Conservation (phyloP, 1,139 yeast species). For the Zygosaccharomyces pseudobailii region DNA sequence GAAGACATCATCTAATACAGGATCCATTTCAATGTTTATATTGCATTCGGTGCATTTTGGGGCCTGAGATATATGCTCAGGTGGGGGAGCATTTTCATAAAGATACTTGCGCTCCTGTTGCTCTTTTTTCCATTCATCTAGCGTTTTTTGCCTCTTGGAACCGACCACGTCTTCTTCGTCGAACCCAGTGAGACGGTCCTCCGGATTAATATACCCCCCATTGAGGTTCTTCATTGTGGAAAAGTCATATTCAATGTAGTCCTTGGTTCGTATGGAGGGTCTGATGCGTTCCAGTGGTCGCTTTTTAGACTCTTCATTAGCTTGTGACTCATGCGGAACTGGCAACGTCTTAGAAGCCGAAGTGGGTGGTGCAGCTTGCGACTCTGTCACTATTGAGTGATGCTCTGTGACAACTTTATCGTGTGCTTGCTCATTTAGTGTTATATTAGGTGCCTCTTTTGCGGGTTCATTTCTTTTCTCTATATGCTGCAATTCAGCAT, state of each 20-base stretch:
- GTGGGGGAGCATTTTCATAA: conserved; percentile 58
- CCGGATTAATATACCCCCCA: conserved; percentile 73
- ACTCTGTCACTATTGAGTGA: neutral
- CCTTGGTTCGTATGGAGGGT: conserved; percentile 47
- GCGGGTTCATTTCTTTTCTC: conserved; percentile 28
- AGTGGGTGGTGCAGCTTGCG: conserved; percentile 1
- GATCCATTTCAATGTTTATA: conserved; percentile 70
- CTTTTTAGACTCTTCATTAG: conserved; percentile 4
- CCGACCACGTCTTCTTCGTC: conserved; percentile 26
- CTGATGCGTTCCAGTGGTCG: conserved; percentile 24
- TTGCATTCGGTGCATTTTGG: conserved; percentile 82
- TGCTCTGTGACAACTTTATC: conserved; percentile 22
- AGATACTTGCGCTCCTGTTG: conserved; percentile 40
- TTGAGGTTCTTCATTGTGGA: conserved; percentile 82
- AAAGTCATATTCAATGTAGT: conserved; percentile 89
- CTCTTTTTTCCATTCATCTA: conserved; percentile 76
- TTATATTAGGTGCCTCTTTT: conserved; percentile 35
- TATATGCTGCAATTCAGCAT: conserved; percentile 19
- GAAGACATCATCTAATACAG: conserved; percentile 63
- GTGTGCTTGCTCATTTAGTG: conserved; percentile 5
- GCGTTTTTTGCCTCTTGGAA: conserved; percentile 39
- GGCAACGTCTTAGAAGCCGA: neutral
- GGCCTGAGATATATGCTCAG: conserved; percentile 61
- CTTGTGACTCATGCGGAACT: neutral
- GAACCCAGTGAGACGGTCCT: conserved; percentile 31